Conservation (phyloP, 1,284 basidiomycete genomes). For the Rhizoctonia solani region DNA sequence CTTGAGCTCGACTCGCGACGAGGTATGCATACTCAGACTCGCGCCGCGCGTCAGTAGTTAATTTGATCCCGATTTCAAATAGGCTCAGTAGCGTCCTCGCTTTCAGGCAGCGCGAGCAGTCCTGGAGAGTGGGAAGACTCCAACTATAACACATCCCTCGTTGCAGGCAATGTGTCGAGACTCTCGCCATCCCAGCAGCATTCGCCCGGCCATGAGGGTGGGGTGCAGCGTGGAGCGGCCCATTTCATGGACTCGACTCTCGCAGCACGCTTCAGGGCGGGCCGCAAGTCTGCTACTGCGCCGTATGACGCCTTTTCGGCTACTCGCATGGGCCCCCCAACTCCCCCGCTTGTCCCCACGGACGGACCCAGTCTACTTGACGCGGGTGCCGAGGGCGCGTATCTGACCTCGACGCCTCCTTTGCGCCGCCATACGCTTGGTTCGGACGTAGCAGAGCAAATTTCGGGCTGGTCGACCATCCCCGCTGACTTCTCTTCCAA, state of each 20-base stretch:
- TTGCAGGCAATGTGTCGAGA: background rate
- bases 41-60: background rate
- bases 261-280: slow-evolving; percentile 22
- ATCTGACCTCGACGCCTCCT: background rate
- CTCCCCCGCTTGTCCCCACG: slow-evolving; percentile 24
- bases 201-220: slow-evolving; percentile 4
- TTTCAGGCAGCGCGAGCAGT: slow-evolving; percentile 23
- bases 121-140: slow-evolving; percentile 25
- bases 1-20: slow-evolving; percentile 32
- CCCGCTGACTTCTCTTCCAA: slow-evolving; percentile 8
- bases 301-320: slow-evolving; percentile 21
- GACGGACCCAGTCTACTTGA: background rate
- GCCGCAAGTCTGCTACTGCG: slow-evolving; percentile 29
- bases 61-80: too few relatives aligned
- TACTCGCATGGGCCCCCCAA: slow-evolving; percentile 22
- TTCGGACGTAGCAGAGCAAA: slow-evolving; percentile 14
- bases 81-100: slow-evolving; percentile 28
- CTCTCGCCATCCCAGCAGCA: slow-evolving; percentile 30
- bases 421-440: slow-evolving; percentile 29
- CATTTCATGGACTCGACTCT: slow-evolving; percentile 10
- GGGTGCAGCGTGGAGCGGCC: slow-evolving; percentile 15
- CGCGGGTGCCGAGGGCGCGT: slow-evolving; percentile 2
- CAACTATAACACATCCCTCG: slow-evolving; percentile 25
- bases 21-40: slow-evolving; percentile 2
- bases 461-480: slow-evolving; percentile 21